Percentiles rank a stretch among this genome's conserved stretches.
Evolutionary conservation across 345 rosid species (phyloP).

Genomic region (Bretschneidera sinensis): DNA sequence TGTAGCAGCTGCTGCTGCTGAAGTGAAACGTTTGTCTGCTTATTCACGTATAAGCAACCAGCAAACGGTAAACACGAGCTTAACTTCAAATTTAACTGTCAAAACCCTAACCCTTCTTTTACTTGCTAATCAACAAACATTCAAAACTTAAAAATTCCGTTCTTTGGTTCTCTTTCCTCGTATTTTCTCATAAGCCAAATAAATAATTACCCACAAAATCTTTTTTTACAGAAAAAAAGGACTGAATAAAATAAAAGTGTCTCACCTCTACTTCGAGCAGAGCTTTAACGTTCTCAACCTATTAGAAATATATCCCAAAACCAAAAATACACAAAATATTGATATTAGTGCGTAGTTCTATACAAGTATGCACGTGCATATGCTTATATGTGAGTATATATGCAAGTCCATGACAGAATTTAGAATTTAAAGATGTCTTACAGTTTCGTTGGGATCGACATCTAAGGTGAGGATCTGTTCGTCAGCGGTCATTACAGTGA

Average conservation of each 20-base stretch:
- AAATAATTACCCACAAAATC: too few species aligned
- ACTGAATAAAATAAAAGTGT: neutral
- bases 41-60: constrained; percentile 13
- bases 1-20: constrained; percentile 85
- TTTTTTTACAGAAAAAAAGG: too few species aligned
- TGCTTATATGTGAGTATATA: neutral
- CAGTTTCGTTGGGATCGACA: constrained; percentile 87
- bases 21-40: constrained; percentile 75
- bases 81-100: constrained; percentile 1
- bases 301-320: neutral
- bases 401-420: constrained; percentile 16
- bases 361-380: neutral
- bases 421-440: constrained; percentile 26
- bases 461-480: constrained; percentile 79
- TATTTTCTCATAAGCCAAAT: neutral
- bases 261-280: constrained; percentile 95
- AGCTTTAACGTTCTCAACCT: constrained; percentile 97
- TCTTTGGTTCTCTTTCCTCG: neutral
- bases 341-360: neutral
- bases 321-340: too few species aligned
- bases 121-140: neutral
- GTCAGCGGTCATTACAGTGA: constrained; percentile 87
- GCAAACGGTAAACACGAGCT: neutral
- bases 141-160: too few species aligned
- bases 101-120: constrained; percentile 15